Evolutionary conservation across 2,329 filamentous ascomycete genomes (phyloP), one percentile per base, ranked within the genome.

Genomic region (Periconia sp.): DNA sequence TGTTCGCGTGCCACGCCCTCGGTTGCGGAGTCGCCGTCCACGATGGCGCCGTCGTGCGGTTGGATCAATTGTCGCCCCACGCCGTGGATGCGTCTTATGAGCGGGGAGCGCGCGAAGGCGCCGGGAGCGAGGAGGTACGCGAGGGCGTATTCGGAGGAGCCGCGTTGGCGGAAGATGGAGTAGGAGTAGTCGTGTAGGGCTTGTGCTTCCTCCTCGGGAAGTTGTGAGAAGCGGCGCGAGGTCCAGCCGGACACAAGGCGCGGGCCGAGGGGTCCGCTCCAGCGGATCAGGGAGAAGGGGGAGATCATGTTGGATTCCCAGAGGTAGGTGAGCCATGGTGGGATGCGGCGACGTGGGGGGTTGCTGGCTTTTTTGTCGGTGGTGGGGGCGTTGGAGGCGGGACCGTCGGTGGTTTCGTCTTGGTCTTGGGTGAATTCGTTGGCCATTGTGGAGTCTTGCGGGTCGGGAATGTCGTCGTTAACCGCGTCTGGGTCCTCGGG

Each of bases 241-340:
- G 91, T 97, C 94, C 94, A 99, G 53, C 92, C 92, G 0, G 92
- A 97, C 1, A 97, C 91, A 35, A 99, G 85, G 20, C 92, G 86
- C 3, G 94, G 94, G 0, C 94, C 94, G 0, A 99, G 79, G 0
- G 94, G 94, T 0, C 94, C 94, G 1, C 91, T 83, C 80, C 92
- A 88, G 55, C 94, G 89, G 14, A 99, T 85, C 46, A 99, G 79
- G 60, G 88, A 93, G 74, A 99, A 99, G 7, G 94, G 94, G 0
- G 92, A 97, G 59, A 97, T 85, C 54, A 72, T 61, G 70, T 99
- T 99, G 62, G 92, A 90, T 62, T 99, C 94, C 94, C 94, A 99
- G 5, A 99, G 84, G 77, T 92, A 97, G 52, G 87, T 86, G 18
- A 97, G 79, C 92, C 93, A 97, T 73, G 88, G 86, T 0, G 92